Conservation (phyloP, 108 stramenopile species). For the Schizochytrium sp. region DNA sequence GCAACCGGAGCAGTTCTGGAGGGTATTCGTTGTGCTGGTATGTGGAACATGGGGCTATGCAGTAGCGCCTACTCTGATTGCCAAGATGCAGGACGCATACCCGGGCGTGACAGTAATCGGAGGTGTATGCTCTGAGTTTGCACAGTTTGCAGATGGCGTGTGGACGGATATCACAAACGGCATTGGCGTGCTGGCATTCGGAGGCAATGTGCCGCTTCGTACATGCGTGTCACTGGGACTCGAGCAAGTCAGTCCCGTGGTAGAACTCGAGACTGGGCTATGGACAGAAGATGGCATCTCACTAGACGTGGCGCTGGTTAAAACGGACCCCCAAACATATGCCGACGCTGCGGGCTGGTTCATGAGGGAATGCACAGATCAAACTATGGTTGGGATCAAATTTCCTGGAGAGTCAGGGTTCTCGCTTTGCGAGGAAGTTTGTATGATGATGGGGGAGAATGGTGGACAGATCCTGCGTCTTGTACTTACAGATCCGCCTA, state of each 20-base stretch:
- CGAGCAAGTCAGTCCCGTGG: background rate
- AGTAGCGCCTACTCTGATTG: background rate
- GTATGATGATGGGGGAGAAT: background rate
- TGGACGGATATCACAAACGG: background rate
- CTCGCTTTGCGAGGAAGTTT: background rate
- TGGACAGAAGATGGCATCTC: background rate
- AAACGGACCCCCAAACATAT: background rate
- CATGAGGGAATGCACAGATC: background rate
- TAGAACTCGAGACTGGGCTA: background rate
- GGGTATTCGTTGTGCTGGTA: background rate
- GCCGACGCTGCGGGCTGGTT: background rate
- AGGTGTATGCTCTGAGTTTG: background rate
- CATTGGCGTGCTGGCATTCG: background rate
- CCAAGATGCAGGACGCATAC: background rate
- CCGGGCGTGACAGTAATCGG: background rate
- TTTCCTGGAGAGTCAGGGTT: background rate
- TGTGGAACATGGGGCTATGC: background rate
- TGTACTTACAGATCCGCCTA: background rate
- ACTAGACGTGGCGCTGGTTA: too few species aligned
- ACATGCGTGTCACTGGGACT: slow-evolving; percentile 30
- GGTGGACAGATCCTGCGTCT: background rate
- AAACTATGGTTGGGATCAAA: background rate
- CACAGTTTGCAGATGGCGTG: background rate
- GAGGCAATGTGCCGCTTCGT: slow-evolving; percentile 9
- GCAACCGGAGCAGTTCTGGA: background rate